Percentiles rank a stretch among this genome's conserved stretches.
Conservation (phyloP, 2,329 filamentous ascomycete genomes). For the Claviceps sp. region DNA sequence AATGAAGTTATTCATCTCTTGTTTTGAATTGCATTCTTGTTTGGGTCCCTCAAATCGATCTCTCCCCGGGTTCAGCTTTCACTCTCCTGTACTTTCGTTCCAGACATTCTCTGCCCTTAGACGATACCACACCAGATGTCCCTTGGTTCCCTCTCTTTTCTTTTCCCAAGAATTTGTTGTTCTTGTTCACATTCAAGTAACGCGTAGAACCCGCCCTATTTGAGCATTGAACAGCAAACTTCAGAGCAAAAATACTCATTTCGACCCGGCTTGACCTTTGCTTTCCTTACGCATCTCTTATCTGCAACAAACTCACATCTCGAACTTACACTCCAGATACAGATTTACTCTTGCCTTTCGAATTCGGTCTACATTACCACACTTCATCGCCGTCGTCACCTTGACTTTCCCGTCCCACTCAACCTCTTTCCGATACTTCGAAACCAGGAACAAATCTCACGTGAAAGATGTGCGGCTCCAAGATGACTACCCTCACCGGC, state of each 20-base stretch:
- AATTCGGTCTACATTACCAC: neutral
- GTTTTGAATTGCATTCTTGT: no score
- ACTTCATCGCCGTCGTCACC: neutral
- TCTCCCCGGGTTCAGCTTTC: no score
- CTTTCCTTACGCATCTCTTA: neutral
- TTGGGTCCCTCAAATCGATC: no score
- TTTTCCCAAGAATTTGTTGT: no score
- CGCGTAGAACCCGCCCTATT: neutral
- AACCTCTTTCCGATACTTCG: neutral
- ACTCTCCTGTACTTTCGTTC: neutral
- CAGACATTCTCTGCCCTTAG: neutral
- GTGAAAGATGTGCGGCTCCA: conserved; percentile 15
- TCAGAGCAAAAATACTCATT: neutral
- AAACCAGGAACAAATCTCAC: no score
- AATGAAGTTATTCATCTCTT: no score
- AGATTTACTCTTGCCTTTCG: neutral
- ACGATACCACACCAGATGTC: neutral
- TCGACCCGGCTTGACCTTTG: neutral
- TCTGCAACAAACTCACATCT: neutral
- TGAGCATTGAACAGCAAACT: neutral
- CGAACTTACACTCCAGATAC: neutral
- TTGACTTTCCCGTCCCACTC: neutral
- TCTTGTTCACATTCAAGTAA: neutral
- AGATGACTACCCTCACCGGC: conserved; percentile 14
- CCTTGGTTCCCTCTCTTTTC: neutral